A percentile compares a stretch with the other conserved stretches of the same genome.
These are phyloP conservation scores for Leccinum solheimii DNA, from an alignment of 1,284 basidiomycete genomes.

Conservation along the genomic window DNA sequence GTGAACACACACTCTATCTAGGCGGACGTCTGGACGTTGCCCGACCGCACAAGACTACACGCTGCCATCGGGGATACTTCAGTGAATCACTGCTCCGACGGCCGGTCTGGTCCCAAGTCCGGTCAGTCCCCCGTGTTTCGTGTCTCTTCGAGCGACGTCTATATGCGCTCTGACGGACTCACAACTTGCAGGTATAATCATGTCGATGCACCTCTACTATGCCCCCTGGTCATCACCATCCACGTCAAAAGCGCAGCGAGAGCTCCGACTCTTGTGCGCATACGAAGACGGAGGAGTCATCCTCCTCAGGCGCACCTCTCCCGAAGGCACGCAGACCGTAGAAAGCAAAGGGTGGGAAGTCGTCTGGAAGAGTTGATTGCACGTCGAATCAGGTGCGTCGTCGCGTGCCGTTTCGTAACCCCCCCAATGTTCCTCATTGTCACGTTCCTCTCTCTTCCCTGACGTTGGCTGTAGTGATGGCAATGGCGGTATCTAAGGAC, in stretches of 20 bases:
- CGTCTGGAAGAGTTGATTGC: conserved; percentile 68
- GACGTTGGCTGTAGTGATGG: neutral
- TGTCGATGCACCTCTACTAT: conserved; percentile 74
- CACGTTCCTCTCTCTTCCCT: neutral
- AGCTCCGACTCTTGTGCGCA: conserved; percentile 63
- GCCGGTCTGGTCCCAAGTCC: conserved; percentile 41
- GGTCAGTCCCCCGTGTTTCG: conserved; percentile 15
- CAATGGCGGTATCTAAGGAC: neutral
- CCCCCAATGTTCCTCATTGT: no score
- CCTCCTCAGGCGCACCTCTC: conserved; percentile 52
- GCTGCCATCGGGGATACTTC: conserved; percentile 69
- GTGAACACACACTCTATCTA: conserved; percentile 29
- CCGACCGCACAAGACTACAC: conserved; percentile 64
- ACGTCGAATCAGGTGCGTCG: conserved; percentile 76
- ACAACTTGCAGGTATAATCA: conserved; percentile 67
- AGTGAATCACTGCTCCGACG: conserved; percentile 40
- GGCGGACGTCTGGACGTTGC: conserved; percentile 81
- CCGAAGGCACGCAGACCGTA: conserved; percentile 48
- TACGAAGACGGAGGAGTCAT: conserved; percentile 83
- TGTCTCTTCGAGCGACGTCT: neutral
- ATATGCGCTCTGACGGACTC: neutral
- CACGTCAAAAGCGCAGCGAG: conserved; percentile 21
- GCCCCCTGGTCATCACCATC: conserved; percentile 27
- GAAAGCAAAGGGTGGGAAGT: conserved; percentile 74
- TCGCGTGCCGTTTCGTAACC: conserved; percentile 3